These are phyloP conservation scores for Erysimum cheiranthoides DNA, from an alignment of 345 rosid genomes.

Conservation along the genomic window DNA sequence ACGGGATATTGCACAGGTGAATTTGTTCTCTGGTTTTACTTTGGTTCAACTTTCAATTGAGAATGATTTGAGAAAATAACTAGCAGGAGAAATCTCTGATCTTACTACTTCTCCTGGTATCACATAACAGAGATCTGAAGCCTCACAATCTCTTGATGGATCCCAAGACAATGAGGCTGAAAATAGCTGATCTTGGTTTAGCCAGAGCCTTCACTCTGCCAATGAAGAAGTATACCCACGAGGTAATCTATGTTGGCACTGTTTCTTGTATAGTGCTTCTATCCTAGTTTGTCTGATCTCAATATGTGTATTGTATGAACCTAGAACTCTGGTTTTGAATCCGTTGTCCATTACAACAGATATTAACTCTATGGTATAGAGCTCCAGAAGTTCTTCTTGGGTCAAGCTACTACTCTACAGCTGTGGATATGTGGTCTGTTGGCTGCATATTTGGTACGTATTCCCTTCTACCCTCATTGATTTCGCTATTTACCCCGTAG, in stretches of 20 bases:
- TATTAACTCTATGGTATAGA: constrained; percentile 94
- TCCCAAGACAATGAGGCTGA: constrained; percentile 78
- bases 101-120: constrained; percentile 16
- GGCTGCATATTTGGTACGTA: constrained; percentile 85
- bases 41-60: not conserved
- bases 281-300: not conserved
- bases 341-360: constrained; percentile 48
- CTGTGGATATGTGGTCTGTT: constrained; percentile 97
- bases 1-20: constrained; percentile 93
- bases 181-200: constrained; percentile 97
- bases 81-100: not conserved
- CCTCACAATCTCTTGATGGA: constrained; percentile 99
- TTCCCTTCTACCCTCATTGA: not conserved
- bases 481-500: not conserved
- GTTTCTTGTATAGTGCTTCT: not conserved
- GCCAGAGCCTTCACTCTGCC: constrained; percentile 95
- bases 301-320: not conserved
- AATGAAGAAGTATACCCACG: constrained; percentile 93
- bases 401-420: constrained; percentile 93
- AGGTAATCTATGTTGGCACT: constrained; percentile 52
- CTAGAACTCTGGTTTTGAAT: not conserved
- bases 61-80: not conserved
- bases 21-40: not conserved
- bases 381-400: constrained; percentile 98
- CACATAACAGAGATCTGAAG: constrained; percentile 75